These are phyloP conservation scores for Borealophlyctis nickersoniae DNA, from an alignment of 192 early-diverging fungal species.

Conservation along the genomic window DNA sequence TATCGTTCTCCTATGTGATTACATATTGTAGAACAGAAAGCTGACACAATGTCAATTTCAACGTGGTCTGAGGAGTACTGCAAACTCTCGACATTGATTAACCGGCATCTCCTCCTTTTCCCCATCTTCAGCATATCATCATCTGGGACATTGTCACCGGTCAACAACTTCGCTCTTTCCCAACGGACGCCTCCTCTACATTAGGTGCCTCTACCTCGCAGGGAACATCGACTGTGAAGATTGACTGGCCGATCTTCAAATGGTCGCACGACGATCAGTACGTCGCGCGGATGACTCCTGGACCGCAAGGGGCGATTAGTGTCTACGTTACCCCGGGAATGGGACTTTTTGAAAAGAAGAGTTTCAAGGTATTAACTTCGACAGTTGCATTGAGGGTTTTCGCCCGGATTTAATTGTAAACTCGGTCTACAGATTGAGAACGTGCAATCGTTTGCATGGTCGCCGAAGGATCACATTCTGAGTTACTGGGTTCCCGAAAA, in stretches of 20 bases:
- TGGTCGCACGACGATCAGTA: constrained; percentile 94
- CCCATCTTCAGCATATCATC: constrained; percentile 30
- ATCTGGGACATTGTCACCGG: constrained; percentile 92
- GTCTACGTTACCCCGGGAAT: constrained; percentile 94
- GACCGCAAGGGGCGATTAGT: constrained; percentile 59
- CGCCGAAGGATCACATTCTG: constrained; percentile 61
- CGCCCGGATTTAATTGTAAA: too few species aligned
- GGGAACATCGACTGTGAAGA: constrained; percentile 34
- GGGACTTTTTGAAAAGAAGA: constrained; percentile 92
- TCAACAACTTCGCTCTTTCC: constrained; percentile 84
- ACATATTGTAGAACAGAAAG: constrained; percentile 4
- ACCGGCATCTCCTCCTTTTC: not conserved
- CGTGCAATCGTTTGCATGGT: constrained; percentile 55
- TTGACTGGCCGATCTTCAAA: constrained; percentile 93
- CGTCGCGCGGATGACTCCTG: constrained; percentile 83
- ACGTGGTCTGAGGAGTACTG: too few species aligned
- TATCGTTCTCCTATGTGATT: constrained; percentile 1
- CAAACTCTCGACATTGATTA: too few species aligned
- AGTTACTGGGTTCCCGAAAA: constrained; percentile 90
- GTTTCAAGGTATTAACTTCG: constrained; percentile 64
- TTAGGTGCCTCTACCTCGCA: not conserved
- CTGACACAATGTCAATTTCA: not conserved
- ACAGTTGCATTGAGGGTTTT: not conserved
- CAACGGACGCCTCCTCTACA: constrained; percentile 39
- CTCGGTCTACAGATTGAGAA: constrained; percentile 38